A percentile compares a stretch with the other conserved stretches of the same genome.
Conservation (phyloP, 1,139 yeast genomes). For the Saccharomyces pastorianus region DNA sequence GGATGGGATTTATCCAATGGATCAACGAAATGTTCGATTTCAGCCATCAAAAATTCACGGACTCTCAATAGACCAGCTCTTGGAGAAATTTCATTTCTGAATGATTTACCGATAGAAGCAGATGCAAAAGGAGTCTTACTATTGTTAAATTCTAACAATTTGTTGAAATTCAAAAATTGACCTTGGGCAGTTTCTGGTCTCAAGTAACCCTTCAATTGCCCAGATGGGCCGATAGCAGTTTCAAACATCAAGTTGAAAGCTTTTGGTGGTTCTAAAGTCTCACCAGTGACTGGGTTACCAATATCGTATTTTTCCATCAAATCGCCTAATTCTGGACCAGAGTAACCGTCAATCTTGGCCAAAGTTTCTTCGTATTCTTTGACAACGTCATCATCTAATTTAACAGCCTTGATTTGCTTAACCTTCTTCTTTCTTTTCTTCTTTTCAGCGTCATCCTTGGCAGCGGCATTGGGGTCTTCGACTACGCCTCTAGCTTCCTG, state of each 20-base stretch:
- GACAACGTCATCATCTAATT: constrained; percentile 72
- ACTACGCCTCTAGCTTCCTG: constrained; percentile 83
- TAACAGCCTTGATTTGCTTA: constrained; percentile 83
- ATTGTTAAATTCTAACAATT: constrained; percentile 90
- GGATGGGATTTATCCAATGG: constrained; percentile 80
- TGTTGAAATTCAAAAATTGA: constrained; percentile 90
- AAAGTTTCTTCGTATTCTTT: constrained; percentile 69
- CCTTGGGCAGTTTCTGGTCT: constrained; percentile 99
- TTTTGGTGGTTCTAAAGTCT: constrained; percentile 76
- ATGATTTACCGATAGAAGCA: constrained; percentile 96
- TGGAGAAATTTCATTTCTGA: constrained; percentile 98
- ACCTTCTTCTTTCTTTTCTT: constrained; percentile 95
- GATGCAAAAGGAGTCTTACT: constrained; percentile 98
- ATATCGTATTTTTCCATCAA: constrained; percentile 74
- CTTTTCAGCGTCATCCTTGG: constrained; percentile 57
- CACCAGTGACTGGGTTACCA: constrained; percentile 86
- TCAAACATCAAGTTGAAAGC: constrained; percentile 98
- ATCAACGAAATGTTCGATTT: constrained; percentile 96
- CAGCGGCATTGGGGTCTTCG: constrained; percentile 47
- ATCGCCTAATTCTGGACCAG: constrained; percentile 88
- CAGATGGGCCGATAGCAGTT: constrained; percentile 98
- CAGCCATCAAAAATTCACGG: constrained; percentile 98
- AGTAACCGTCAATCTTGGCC: constrained; percentile 92
- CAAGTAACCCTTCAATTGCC: constrained; percentile 86
- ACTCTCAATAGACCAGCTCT: constrained; percentile 96